These are phyloP conservation scores for Umbelopsis vinacea DNA, from an alignment of 192 early-diverging fungal species.

Conservation along the genomic window DNA sequence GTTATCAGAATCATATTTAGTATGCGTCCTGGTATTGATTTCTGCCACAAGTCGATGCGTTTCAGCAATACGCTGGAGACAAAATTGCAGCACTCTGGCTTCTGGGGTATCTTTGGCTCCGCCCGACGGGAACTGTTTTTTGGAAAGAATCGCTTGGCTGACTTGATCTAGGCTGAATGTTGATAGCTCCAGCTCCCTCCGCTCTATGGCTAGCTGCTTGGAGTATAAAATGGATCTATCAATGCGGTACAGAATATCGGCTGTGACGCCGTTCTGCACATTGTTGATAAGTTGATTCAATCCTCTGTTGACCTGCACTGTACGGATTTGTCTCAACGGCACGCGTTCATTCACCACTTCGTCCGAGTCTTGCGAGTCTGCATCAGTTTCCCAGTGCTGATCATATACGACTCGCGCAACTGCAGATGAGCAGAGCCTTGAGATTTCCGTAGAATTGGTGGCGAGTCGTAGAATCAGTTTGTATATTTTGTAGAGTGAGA, in stretches of 20 bases:
- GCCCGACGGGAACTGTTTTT: conserved; percentile 59
- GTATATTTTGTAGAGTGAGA: conserved; percentile 56
- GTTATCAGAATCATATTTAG: conserved; percentile 64
- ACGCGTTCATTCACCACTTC: not conserved
- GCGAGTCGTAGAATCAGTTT: conserved; percentile 56
- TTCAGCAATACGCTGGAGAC: conserved; percentile 52
- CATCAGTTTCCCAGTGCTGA: conserved; percentile 11
- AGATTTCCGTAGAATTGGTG: conserved; percentile 69
- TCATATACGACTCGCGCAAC: conserved; percentile 20
- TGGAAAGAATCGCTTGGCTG: conserved; percentile 50
- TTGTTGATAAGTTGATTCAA: conserved; percentile 1
- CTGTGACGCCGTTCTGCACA: conserved; percentile 9
- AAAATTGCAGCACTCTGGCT: conserved; percentile 54
- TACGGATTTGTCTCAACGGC: not conserved
- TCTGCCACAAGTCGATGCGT: conserved; percentile 57
- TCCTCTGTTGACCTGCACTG: not conserved
- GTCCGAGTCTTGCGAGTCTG: not conserved
- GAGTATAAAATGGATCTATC: conserved; percentile 58
- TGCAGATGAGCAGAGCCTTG: conserved; percentile 45
- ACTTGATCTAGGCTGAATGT: conserved; percentile 50
- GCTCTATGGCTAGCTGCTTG: conserved; percentile 51
- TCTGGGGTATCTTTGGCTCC: conserved; percentile 44
- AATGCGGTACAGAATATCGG: conserved; percentile 20
- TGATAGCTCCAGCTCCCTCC: conserved; percentile 45
- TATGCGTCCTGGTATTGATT: conserved; percentile 64